Conservation (phyloP, 805 yeast genomes). For the Ogataea corticis region DNA sequence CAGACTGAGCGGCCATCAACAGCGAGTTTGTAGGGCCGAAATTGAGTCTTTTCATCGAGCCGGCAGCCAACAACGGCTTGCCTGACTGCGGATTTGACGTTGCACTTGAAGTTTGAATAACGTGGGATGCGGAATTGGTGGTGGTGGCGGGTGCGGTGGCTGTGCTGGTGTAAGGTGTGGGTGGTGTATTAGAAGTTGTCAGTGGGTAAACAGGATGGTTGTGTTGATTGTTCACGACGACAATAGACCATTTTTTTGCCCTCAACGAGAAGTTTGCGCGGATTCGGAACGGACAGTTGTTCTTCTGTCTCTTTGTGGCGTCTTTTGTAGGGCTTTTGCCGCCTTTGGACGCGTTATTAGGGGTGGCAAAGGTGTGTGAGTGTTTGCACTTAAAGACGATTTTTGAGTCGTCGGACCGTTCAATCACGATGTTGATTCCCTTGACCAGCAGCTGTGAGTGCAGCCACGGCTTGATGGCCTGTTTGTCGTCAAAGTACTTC, state of each 20-base stretch:
- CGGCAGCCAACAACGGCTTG: constrained; percentile 8
- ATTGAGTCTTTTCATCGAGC: constrained; percentile 12
- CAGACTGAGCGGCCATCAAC: constrained; percentile 27
- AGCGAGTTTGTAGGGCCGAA: constrained; percentile 28
- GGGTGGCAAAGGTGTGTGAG: constrained; percentile 23
- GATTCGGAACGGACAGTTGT: constrained; percentile 59
- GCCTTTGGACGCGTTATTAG: constrained; percentile 7
- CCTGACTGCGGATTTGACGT: constrained; percentile 8
- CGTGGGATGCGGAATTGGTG: background rate
- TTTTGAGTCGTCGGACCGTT: constrained; percentile 59
- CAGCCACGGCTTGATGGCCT: constrained; percentile 64
- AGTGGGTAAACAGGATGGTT: constrained; percentile 47
- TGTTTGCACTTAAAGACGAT: constrained; percentile 63
- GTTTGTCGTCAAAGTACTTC: constrained; percentile 40
- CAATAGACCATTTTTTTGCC: constrained; percentile 57
- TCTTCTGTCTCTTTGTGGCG: constrained; percentile 29
- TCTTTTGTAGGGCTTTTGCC: constrained; percentile 16
- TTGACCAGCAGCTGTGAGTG: constrained; percentile 46
- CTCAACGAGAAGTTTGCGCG: constrained; percentile 61
- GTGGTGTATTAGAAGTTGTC: background rate
- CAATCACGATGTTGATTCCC: constrained; percentile 60
- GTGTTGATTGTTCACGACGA: constrained; percentile 59
- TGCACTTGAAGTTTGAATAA: constrained; percentile 10
- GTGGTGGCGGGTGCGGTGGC: too few relatives aligned
- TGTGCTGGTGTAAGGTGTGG: background rate